Percentiles rank a stretch among this genome's conserved stretches.
Evolutionary conservation across 345 rosid species (phyloP).

Genomic region (Gossypium ekmanianum): DNA sequence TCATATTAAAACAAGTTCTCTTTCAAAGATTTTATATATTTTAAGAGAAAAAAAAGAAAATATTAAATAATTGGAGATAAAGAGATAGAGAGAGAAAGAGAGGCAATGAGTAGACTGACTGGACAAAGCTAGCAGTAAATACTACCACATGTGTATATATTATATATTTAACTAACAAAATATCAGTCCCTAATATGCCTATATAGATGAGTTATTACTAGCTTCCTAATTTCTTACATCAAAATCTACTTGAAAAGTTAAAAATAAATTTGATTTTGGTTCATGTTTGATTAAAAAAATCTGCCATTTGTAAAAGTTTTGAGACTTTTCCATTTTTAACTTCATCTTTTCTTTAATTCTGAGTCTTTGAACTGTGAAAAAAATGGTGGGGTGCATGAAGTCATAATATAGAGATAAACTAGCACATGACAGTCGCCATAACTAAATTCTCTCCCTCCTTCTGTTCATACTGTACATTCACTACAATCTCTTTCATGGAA

Average conservation of each 20-base stretch:
- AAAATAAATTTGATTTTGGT: too few relatives aligned
- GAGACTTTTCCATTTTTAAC: too few relatives aligned
- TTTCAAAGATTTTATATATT: slow-evolving; percentile 10
- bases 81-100: slow-evolving; percentile 15
- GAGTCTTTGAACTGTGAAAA: neutral
- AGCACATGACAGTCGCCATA: neutral
- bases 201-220: neutral
- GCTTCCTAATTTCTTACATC: neutral
- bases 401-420: neutral
- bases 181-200: neutral
- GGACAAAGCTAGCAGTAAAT: slow-evolving; percentile 19
- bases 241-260: too few relatives aligned
- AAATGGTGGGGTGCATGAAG: neutral
- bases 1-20: slow-evolving; percentile 20
- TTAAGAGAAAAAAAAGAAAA: slow-evolving; percentile 6
- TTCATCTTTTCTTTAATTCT: too few relatives aligned
- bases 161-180: too few relatives aligned
- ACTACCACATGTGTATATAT: too few relatives aligned
- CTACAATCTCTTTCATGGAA: neutral
- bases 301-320: too few relatives aligned
- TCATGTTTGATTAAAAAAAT: too few relatives aligned
- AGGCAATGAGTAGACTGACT: slow-evolving; percentile 14
- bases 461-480: neutral
- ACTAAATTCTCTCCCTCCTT: neutral
- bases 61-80: slow-evolving; percentile 35